Base-by-base conservation (phyloP, 306 rosid genomes). In the Lathyrus tuberosus region DNA sequence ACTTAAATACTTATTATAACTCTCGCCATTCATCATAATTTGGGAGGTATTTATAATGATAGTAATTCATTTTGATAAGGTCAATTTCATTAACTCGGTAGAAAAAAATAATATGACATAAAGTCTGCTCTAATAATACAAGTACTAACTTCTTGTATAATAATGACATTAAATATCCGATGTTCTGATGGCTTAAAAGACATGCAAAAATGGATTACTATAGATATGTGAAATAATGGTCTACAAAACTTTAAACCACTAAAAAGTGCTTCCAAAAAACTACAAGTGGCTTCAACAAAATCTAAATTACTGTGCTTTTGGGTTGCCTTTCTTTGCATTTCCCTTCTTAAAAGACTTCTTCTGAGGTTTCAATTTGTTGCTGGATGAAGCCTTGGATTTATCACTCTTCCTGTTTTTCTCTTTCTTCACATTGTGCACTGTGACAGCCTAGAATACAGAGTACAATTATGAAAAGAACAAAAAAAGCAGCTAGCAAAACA, bases 371-470 rank as follows among this genome's bases (percentile, higher is more conserved):
- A 91, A 82, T 81, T 85, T 89, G 10, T 86, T 73, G 26, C 79
- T 56, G 30, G 83, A 18, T 24, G 87, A 77, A 64, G 82, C 69
- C 77, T 76, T 93, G 4, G 53, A 82, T 35, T 70, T 71, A 40
- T 67, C 84, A 58, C 69, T 69, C 56, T 28, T 87, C 54, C 78
- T 65, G 49, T 79, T 89, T 76, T 84, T 89, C 76, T 94, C 96
- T 67, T 80, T 87, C 87, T 89, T 94, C 75, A 86, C 96, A 11
- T 68, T 88, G 78, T 83, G 81, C 90, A 87, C 78, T 43, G 82
- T 84, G 54, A 94, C 76, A 35, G 96, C 97, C 99, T 94, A 83
- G 22, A 56, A 58, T 51, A 37, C 68, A 78, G 51, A 51, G 11
- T 20, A 51, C 41, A 65, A 35, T 44, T 71, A 30, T 20, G 6